Evolutionary conservation across 495 filamentous ascomycete species (phyloP), one percentile per base, ranked within the genome.

Genomic region (Talaromyces proteolyticus): DNA sequence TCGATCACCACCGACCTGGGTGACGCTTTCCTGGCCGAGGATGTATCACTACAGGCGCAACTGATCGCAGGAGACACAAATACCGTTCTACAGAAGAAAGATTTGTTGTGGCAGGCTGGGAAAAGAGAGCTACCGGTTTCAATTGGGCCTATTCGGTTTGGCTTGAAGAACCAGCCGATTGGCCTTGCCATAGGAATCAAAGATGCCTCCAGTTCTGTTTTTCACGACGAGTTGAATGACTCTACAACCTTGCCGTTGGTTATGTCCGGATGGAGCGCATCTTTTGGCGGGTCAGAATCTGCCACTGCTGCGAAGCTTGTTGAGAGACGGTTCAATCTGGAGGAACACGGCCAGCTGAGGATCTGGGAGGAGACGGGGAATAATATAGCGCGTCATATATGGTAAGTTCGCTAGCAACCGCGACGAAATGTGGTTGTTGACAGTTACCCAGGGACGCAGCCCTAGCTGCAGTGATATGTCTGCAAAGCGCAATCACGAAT

Each of bases 341-440:
- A 60, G 17, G 55, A 57, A 11, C 43, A 47, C 6, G 24, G 51
- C 1, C 49, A 54, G 29, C 56, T 80, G 36, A 57, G 52, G 44
- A 79, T 96, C 18, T 87, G 86, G 72, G 93, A 98, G 59, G 91
- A 97, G 52, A 90, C 90, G 2, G 92, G 91, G 6, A 91, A 97
- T 62, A 95, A 88, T 61, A 96, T 98, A 57, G 91, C 92, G 14
- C 78, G 91, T 14, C 93, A 98, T 66, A 81, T 97, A 42, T 98
- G 93, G 93, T 92, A 83, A 65, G 64, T 36, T 47, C 25, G 44
- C 14, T 20, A 7, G 38, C 11, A 40, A 22, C 19, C 18, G 34
- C n/a, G n/a, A n/a, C n/a, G n/a, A n/a, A n/a, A n/a, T n/a, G n/a
- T n/a, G n/a, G n/a, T n/a, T n/a, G n/a, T n/a, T n/a, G n/a, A n/a